phyloP scores from a whole-genome alignment of 73 alveolate species.

The Paramecium sonneborni region DNA sequence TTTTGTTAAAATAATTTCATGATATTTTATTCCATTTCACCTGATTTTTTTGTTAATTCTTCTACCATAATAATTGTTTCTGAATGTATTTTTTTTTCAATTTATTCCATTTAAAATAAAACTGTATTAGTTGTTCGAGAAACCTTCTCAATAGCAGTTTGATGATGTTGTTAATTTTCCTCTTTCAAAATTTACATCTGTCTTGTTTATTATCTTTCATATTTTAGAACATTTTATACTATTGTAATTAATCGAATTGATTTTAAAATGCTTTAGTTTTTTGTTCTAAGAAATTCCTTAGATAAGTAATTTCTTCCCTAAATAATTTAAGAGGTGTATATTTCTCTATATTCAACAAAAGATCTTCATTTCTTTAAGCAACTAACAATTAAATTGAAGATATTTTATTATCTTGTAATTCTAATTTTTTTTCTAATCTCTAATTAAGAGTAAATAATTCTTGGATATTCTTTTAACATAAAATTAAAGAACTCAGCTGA shows the following conservation, averaged over 20 bases:
- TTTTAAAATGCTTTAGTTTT: slow-evolving; percentile 17
- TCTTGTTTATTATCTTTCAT: not conserved
- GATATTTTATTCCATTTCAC: slow-evolving; percentile 35
- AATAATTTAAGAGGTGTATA: not conserved
- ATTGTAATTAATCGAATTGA: slow-evolving; percentile 20
- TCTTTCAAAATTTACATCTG: not conserved
- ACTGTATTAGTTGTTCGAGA: not conserved
- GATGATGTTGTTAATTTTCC: not conserved
- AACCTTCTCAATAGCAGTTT: not conserved
- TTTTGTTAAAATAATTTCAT: not conserved
- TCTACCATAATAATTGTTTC: not conserved
- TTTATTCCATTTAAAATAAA: not conserved
- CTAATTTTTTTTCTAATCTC: slow-evolving; percentile 34
- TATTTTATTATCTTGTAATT: not conserved
- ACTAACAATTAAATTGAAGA: not conserved
- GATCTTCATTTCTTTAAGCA: slow-evolving; percentile 40
- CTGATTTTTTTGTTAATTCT: slow-evolving; percentile 6
- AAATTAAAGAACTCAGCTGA: not conserved
- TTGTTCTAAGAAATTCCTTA: not conserved
- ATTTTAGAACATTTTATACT: not conserved
- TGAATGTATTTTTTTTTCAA: not conserved
- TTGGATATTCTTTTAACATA: not conserved
- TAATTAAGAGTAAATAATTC: not conserved
- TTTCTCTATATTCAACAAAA: not conserved
- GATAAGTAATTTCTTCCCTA: not conserved